phyloP scores from a whole-genome alignment of 2,329 filamentous ascomycete genomes.

The Chaetomiaceae sp. region DNA sequence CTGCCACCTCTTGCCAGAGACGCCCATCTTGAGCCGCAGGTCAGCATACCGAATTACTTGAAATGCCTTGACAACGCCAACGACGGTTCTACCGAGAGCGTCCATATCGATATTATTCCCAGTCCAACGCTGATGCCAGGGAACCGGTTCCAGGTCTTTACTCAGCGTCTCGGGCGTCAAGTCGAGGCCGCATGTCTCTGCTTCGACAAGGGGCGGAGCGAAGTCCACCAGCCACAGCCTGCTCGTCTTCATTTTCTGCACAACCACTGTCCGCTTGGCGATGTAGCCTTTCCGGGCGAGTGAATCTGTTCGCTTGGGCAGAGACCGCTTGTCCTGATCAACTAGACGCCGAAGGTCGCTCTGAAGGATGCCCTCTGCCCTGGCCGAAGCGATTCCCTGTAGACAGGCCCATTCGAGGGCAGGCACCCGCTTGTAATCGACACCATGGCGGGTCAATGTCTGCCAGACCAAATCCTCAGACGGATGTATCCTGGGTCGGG shows the following conservation, averaged over 20 bases:
- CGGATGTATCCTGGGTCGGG: slow-evolving; percentile 40
- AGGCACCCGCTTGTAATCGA: slow-evolving; percentile 55
- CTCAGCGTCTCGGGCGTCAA: slow-evolving; percentile 32
- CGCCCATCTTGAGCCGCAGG: slow-evolving; percentile 54
- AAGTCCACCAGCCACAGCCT: slow-evolving; percentile 58
- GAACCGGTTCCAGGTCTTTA: slow-evolving; percentile 48
- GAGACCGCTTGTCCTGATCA: slow-evolving; percentile 59
- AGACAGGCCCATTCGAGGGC: slow-evolving; percentile 57
- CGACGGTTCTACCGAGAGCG: slow-evolving; percentile 52
- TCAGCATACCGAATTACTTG: slow-evolving; percentile 55
- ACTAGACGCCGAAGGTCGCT: slow-evolving; percentile 55
- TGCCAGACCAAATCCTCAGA: slow-evolving; percentile 57
- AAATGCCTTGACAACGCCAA: slow-evolving; percentile 55
- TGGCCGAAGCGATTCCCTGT: slow-evolving; percentile 53
- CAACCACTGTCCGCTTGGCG: slow-evolving; percentile 55
- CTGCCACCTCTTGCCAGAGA: slow-evolving; percentile 51
- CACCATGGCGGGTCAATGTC: slow-evolving; percentile 54
- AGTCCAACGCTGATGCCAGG: slow-evolving; percentile 54
- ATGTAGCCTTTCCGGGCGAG: slow-evolving; percentile 59
- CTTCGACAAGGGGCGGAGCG: slow-evolving; percentile 43
- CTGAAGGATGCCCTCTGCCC: slow-evolving; percentile 54
- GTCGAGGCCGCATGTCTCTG: slow-evolving; percentile 29
- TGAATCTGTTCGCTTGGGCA: slow-evolving; percentile 57
- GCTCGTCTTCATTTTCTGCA: slow-evolving; percentile 57
- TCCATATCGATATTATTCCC: slow-evolving; percentile 55